Base-by-base conservation (phyloP, 2,329 filamentous ascomycete genomes). In the Periconia sp. region DNA sequence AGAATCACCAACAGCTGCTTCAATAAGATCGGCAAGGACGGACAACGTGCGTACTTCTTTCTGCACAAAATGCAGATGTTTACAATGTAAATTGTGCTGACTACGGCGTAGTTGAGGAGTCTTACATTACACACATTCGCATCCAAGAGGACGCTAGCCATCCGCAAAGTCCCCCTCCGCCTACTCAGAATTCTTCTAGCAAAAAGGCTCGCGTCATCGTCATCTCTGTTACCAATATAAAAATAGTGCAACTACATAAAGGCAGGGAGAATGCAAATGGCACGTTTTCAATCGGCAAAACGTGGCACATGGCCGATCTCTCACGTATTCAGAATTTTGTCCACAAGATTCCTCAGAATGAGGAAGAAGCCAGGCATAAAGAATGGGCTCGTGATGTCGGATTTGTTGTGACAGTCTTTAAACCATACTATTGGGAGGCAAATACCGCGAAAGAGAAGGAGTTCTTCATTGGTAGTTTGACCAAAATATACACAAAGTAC, bases 401-500 rank as follows among this genome's bases (percentile, higher is more conserved):
- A 12, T 97, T 99, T 65, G 78, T 87, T 18, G 89, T 97, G 36
- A 94, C 86, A 1, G 82, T 99, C 19, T 87, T 88, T 18, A 99
- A 99, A 70, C 88, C 91, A 0, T 99, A 99, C 72, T 99, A 94
- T 70, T 99, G 94, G 94, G 85, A 95, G 70, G 91, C 94, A 23
- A 86, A 90, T 53, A 94, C 89, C 1, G 82, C 89, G 39, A 96
- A 96, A 74, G 94, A 99, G 73, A 97, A 96, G 78, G 92, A 96
- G 66, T 97, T 97, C 73, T 99, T 99, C 71, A 94, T 99, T 61
- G 91, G 89, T 23, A 96, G 92, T 70, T 74, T 97, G 57, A 84
- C 97, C 64, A 99, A 97, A 72, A 96, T 99, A 54, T 99, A 89
- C 69, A 86, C 86, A 59, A 99, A 97, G 72, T 99, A 97, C 66